Evolutionary conservation across 2,329 filamentous ascomycete species (phyloP).

Genomic region (Exserohilum turcica): DNA sequence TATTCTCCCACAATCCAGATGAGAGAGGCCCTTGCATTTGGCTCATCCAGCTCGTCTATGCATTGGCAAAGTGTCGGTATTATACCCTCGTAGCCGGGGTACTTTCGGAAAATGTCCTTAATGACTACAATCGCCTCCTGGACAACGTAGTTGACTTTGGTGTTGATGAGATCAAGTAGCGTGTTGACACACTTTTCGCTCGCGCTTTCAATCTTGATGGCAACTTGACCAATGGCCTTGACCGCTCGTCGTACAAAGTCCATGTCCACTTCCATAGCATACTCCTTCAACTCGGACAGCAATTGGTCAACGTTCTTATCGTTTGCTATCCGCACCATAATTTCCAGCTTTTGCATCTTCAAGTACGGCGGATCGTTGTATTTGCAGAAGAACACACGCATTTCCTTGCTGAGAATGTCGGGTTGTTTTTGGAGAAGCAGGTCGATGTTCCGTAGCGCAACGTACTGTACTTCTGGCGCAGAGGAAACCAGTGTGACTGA

Average conservation of each 20-base stretch:
- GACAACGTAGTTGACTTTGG: conserved; percentile 98
- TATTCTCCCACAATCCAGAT: conserved; percentile 99
- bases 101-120: conserved; percentile 97
- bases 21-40: conserved; percentile 83
- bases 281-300: conserved; percentile 92
- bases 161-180: conserved; percentile 89
- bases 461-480: conserved; percentile 95
- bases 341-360: conserved; percentile 96
- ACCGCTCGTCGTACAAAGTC: conserved; percentile 95
- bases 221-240: conserved; percentile 95
- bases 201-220: conserved; percentile 95
- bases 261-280: conserved; percentile 98
- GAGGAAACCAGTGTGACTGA: conserved; percentile 93
- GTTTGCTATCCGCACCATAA: conserved; percentile 99
- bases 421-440: conserved; percentile 93
- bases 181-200: conserved; percentile 96
- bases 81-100: conserved; percentile 96
- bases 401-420: conserved; percentile 94
- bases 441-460: conserved; percentile 94
- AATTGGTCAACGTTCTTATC: conserved; percentile 96
- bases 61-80: conserved; percentile 95
- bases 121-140: conserved; percentile 99
- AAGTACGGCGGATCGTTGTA: conserved; percentile 98
- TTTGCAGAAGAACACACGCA: conserved; percentile 99
- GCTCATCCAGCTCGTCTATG: conserved; percentile 96